These are phyloP conservation scores for Phaffomyces thermotolerans DNA, from an alignment of 805 yeast genomes.

Conservation along the genomic window DNA sequence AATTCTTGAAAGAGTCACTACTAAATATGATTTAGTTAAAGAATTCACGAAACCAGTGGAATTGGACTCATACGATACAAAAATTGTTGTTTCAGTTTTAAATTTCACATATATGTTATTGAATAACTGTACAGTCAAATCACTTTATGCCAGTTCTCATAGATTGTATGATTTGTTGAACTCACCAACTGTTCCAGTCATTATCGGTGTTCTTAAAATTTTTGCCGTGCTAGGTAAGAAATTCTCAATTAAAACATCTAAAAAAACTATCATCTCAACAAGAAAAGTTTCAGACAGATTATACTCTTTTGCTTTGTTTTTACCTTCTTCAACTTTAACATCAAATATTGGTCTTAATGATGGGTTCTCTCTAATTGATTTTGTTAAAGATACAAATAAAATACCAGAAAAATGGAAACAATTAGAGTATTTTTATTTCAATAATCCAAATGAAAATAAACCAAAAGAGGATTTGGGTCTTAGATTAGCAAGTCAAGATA, in stretches of 20 bases:
- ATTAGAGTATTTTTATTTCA: slow-evolving; percentile 46
- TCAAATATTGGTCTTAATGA: slow-evolving; percentile 28
- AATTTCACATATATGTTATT: slow-evolving; percentile 56
- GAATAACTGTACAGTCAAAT: slow-evolving; percentile 61
- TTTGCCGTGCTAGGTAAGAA: slow-evolving; percentile 55
- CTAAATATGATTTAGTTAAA: slow-evolving; percentile 43
- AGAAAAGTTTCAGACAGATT: slow-evolving; percentile 22
- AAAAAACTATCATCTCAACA: slow-evolving; percentile 15
- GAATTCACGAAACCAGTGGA: slow-evolving; percentile 40
- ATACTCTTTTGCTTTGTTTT: slow-evolving; percentile 41
- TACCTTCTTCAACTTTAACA: slow-evolving; percentile 40
- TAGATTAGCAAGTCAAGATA: slow-evolving; percentile 8
- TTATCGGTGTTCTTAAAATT: slow-evolving; percentile 53
- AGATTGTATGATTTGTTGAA: slow-evolving; percentile 51
- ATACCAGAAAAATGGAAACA: slow-evolving; percentile 52
- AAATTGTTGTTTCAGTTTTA: slow-evolving; percentile 42
- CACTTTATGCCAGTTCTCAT: slow-evolving; percentile 60
- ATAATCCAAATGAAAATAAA: slow-evolving; percentile 1
- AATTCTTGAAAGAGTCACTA: slow-evolving; percentile 47
- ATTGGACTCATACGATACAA: slow-evolving; percentile 40
- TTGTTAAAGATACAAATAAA: slow-evolving; percentile 34
- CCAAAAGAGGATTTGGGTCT: slow-evolving; percentile 7
- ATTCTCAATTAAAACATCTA: slow-evolving; percentile 37
- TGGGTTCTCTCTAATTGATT: slow-evolving; percentile 40
- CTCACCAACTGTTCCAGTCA: slow-evolving; percentile 52